Conservation (phyloP, 1,284 basidiomycete species). For the Cryptococcus deneoformans region DNA sequence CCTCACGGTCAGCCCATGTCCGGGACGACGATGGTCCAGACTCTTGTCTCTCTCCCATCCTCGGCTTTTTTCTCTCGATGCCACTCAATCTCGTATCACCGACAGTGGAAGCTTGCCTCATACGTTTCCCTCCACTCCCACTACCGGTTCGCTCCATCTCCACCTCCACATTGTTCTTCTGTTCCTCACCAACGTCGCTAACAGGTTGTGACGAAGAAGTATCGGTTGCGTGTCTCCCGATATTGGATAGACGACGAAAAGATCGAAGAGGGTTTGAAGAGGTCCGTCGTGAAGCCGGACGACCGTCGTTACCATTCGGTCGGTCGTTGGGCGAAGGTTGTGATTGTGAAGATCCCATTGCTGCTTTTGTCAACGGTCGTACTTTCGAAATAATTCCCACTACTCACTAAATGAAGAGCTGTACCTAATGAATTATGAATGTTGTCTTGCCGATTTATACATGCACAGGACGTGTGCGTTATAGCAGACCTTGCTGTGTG, state of each 20-base stretch:
- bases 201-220: neutral
- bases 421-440: no score
- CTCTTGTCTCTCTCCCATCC: neutral
- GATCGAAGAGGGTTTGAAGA: neutral
- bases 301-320: neutral
- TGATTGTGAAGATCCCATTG: constrained; percentile 16
- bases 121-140: constrained; percentile 3
- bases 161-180: neutral
- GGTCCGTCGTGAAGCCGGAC: constrained; percentile 1
- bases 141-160: neutral
- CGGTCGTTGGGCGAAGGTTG: constrained; percentile 1
- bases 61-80: constrained; percentile 6
- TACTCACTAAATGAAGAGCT: no score
- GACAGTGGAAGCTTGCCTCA: constrained; percentile 6
- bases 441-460: no score
- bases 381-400: no score
- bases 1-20: neutral
- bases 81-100: neutral
- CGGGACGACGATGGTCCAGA: neutral
- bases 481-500: no score
- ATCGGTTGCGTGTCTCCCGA: constrained; percentile 3
- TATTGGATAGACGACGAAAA: constrained; percentile 10
- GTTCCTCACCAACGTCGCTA: neutral
- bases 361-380: no score
- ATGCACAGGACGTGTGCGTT: no score